phyloP scores from a whole-genome alignment of 2,329 filamentous ascomycete species.

The Leptosphaerulina australis region DNA sequence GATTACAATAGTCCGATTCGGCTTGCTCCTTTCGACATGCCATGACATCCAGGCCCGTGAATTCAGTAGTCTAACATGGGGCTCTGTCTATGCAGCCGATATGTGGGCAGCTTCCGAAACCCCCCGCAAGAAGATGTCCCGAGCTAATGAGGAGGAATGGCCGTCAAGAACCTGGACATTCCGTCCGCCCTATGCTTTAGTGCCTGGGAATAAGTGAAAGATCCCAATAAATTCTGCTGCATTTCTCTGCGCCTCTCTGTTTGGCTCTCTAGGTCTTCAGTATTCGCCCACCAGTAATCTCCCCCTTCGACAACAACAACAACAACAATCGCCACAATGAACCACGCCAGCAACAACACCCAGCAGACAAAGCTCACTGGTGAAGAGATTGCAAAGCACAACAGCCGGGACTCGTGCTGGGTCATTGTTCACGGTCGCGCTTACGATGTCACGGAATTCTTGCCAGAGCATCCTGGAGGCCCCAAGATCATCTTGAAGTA shows the following conservation, averaged over 20 bases:
- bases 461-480: conserved; percentile 67
- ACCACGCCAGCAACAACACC: conserved; percentile 51
- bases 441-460: conserved; percentile 71
- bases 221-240: conserved; percentile 5
- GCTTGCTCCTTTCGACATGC: conserved; percentile 22
- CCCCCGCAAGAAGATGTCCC: conserved; percentile 38
- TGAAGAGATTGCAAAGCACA: conserved; percentile 70
- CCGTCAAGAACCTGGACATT: conserved; percentile 43
- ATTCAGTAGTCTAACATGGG: not conserved
- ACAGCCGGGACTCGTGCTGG: conserved; percentile 78
- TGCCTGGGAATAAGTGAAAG: conserved; percentile 28
- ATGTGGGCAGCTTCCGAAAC: conserved; percentile 17
- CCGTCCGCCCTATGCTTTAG: conserved; percentile 29
- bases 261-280: conserved; percentile 1
- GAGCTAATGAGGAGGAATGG: conserved; percentile 32
- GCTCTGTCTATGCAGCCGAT: conserved; percentile 16
- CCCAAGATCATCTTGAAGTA: conserved; percentile 96
- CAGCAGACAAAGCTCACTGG: conserved; percentile 54
- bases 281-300: conserved; percentile 6
- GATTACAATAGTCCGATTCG: conserved; percentile 24
- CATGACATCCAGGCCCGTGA: conserved; percentile 5
- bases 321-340: conserved; percentile 47
- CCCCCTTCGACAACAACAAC: too few species aligned
- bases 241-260: conserved; percentile 7
- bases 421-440: conserved; percentile 71